phyloP scores from a whole-genome alignment of 129 eudicot genomes.

The Lactuca saligna region DNA sequence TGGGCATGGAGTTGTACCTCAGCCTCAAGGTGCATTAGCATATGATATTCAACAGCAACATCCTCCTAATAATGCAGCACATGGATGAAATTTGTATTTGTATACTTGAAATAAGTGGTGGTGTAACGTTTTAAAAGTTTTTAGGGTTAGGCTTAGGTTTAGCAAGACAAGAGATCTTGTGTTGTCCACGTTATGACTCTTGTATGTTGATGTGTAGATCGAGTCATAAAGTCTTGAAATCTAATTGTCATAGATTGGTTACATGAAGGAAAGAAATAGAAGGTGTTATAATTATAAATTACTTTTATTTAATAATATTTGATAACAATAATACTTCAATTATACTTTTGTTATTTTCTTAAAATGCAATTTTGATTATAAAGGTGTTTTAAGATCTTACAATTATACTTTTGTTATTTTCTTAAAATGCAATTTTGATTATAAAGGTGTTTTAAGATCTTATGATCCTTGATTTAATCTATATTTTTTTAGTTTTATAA shows the following conservation, averaged over 20 bases:
- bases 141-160: background rate
- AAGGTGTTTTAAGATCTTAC: too few species aligned
- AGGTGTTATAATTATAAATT: too few species aligned
- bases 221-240: background rate
- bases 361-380: too few species aligned
- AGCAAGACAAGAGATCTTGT: background rate
- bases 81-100: constrained; percentile 20
- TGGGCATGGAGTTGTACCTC: constrained; percentile 30
- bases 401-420: too few species aligned
- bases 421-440: too few species aligned
- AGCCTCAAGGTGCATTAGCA: constrained; percentile 17
- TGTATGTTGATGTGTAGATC: background rate
- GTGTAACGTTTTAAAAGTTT: background rate
- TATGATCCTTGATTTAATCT: too few species aligned
- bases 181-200: background rate
- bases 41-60: constrained; percentile 39
- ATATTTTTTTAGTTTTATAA: too few species aligned
- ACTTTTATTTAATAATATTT: too few species aligned
- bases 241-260: background rate
- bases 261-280: too few species aligned
- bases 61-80: constrained; percentile 4
- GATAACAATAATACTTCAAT: too few species aligned
- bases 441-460: too few species aligned
- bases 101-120: background rate
- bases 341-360: too few species aligned